Percentiles rank a stretch among this genome's conserved stretches.
phyloP scores from a whole-genome alignment of 139 green algal genomes.

The Chara braunii region DNA sequence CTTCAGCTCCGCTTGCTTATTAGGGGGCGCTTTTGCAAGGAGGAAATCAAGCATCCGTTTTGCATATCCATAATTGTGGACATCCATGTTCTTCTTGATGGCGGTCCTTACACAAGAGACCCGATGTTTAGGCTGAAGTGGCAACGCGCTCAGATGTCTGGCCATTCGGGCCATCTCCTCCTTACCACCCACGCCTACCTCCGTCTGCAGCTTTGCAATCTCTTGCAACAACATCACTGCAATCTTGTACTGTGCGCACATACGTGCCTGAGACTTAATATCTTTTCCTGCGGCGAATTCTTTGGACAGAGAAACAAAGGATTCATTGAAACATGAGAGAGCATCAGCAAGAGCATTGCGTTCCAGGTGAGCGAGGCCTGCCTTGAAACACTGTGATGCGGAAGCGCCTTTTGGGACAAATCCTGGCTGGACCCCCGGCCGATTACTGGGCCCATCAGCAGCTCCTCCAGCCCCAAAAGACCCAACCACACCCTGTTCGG shows the following conservation, averaged over 20 bases:
- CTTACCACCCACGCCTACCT: conserved; percentile 27
- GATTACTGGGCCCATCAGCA: no score
- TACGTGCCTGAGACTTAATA: conserved; percentile 9
- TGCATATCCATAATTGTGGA: conserved; percentile 37
- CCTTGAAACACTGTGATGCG: conserved; percentile 27
- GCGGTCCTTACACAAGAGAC: conserved; percentile 37
- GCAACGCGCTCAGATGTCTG: conserved; percentile 21
- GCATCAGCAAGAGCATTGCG: conserved; percentile 25
- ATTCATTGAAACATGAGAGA: conserved; percentile 25
- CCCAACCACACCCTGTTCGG: no score
- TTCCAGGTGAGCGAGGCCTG: conserved; percentile 25
- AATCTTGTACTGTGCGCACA: conserved; percentile 33
- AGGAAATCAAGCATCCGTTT: conserved; percentile 17
- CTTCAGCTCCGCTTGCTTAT: conserved; percentile 26
- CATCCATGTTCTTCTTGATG: conserved; percentile 40
- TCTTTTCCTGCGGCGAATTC: conserved; percentile 32
- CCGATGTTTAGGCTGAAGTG: conserved; percentile 30
- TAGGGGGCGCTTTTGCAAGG: conserved; percentile 26
- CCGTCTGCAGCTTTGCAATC: conserved; percentile 22
- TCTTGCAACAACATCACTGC: conserved; percentile 31
- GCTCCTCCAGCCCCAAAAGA: no score
- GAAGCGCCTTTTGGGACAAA: conserved; percentile 5
- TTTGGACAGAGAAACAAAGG: conserved; percentile 23
- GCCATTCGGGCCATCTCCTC: conserved; percentile 37
- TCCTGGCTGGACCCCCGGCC: no score